Evolutionary conservation across 2,329 filamentous ascomycete species (phyloP).

Genomic region (Cordyceps militaris): DNA sequence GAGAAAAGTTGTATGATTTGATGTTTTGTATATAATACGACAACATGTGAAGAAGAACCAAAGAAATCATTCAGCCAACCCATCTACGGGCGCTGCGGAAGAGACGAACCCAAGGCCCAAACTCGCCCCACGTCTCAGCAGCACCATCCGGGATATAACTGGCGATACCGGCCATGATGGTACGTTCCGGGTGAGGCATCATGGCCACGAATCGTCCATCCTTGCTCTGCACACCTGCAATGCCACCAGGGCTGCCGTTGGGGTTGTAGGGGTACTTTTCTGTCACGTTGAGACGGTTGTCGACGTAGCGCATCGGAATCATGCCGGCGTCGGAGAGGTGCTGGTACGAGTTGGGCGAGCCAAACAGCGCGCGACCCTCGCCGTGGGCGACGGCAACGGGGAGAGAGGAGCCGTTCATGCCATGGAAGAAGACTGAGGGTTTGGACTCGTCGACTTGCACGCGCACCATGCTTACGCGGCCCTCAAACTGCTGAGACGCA

Average conservation of each 20-base stretch:
- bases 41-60: neutral
- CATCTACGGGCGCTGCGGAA: constrained; percentile 84
- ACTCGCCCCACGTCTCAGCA: constrained; percentile 65
- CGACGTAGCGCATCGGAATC: constrained; percentile 74
- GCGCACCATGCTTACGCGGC: constrained; percentile 73
- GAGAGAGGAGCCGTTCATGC: constrained; percentile 74
- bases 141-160: constrained; percentile 61
- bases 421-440: constrained; percentile 80
- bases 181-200: constrained; percentile 94
- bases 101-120: constrained; percentile 77
- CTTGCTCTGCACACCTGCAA: constrained; percentile 69
- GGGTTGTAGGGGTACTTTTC: constrained; percentile 81
- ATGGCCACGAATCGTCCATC: constrained; percentile 79
- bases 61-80: constrained; percentile 54
- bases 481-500: constrained; percentile 82
- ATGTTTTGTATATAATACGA: neutral
- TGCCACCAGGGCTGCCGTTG: constrained; percentile 75
- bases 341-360: constrained; percentile 43
- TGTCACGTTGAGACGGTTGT: constrained; percentile 66
- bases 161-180: constrained; percentile 68
- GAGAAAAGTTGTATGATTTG: neutral
- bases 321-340: constrained; percentile 58
- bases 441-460: constrained; percentile 53
- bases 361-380: constrained; percentile 75
- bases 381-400: constrained; percentile 88